Evolutionary conservation across 768 basidiomycete species (phyloP).

Genomic region (Boletus pseudo-olivaceus): DNA sequence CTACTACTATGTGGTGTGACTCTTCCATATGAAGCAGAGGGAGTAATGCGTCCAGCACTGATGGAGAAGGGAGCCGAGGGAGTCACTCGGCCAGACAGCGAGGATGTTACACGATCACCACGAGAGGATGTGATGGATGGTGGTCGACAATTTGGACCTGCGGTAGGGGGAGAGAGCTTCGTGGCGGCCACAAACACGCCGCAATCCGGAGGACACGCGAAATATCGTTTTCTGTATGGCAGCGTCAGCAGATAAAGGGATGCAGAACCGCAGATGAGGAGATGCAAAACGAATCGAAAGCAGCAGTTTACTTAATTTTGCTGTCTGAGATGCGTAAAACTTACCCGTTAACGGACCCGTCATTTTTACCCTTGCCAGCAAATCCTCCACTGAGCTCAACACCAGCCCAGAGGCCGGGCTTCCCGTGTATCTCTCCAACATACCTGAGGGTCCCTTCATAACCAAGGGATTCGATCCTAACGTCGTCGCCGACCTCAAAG

Average conservation of each 20-base stretch:
- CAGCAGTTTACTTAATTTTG: not conserved
- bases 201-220: slow-evolving; percentile 76
- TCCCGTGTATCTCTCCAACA: slow-evolving; percentile 84
- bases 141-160: slow-evolving; percentile 58
- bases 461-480: slow-evolving; percentile 83
- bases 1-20: slow-evolving; percentile 31
- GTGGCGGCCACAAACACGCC: slow-evolving; percentile 86
- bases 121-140: slow-evolving; percentile 78
- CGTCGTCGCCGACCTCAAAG: slow-evolving; percentile 76
- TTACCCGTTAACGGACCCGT: slow-evolving; percentile 86
- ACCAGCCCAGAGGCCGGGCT: slow-evolving; percentile 89
- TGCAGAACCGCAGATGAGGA: not conserved
- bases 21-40: slow-evolving; percentile 49
- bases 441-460: slow-evolving; percentile 82
- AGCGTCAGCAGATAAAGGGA: slow-evolving; percentile 11
- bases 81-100: slow-evolving; percentile 43
- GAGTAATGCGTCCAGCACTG: slow-evolving; percentile 51
- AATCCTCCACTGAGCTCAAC: slow-evolving; percentile 87
- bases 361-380: slow-evolving; percentile 90
- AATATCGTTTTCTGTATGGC: slow-evolving; percentile 68
- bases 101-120: slow-evolving; percentile 42
- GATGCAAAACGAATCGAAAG: not conserved
- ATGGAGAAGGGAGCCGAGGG: slow-evolving; percentile 39
- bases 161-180: slow-evolving; percentile 79
- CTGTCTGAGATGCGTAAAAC: slow-evolving; percentile 28